Percentiles rank a stretch among this genome's conserved stretches.
Evolutionary conservation across 139 green algal species (phyloP).

Genomic region (Chlamydomonas sphaeroides): DNA sequence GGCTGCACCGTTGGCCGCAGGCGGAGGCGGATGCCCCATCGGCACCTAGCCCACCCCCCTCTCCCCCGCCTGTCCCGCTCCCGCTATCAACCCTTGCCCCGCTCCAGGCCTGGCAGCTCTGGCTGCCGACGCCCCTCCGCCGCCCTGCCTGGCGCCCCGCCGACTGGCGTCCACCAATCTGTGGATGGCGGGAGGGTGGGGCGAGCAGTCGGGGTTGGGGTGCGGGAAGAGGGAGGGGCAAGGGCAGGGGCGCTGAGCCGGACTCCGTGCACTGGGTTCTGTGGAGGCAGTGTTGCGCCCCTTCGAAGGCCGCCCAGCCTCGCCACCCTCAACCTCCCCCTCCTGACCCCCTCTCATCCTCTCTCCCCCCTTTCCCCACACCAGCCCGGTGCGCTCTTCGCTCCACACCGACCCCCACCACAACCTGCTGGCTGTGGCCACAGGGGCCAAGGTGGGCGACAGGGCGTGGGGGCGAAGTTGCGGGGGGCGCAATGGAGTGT

Average conservation of each 20-base stretch:
- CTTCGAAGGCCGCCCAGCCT: no score
- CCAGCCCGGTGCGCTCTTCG: constrained; percentile 58
- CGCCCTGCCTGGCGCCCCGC: constrained; percentile 46
- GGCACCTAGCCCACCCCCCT: no score
- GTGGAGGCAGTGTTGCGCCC: no score
- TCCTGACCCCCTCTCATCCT: no score
- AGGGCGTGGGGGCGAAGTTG: no score
- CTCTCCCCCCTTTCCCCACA: no score
- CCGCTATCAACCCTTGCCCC: no score
- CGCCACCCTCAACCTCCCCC: no score
- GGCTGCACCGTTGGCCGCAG: no score
- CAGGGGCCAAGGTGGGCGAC: constrained; percentile 81
- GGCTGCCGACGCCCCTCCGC: constrained; percentile 44
- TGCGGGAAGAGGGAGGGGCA: constrained; percentile 33
- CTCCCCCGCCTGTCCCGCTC: no score
- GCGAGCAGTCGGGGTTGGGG: constrained; percentile 2
- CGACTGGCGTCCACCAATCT: constrained; percentile 57
- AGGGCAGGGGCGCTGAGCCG: background rate
- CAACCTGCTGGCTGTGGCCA: constrained; percentile 81
- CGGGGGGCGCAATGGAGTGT: no score
- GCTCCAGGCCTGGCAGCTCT: constrained; percentile 47
- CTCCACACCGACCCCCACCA: constrained; percentile 88
- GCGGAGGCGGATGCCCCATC: no score
- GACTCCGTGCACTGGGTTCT: background rate
- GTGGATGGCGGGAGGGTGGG: constrained; percentile 72